These are phyloP conservation scores for Plasmodiophora brassicae DNA, from an alignment of 208 protist species.

Conservation along the genomic window DNA sequence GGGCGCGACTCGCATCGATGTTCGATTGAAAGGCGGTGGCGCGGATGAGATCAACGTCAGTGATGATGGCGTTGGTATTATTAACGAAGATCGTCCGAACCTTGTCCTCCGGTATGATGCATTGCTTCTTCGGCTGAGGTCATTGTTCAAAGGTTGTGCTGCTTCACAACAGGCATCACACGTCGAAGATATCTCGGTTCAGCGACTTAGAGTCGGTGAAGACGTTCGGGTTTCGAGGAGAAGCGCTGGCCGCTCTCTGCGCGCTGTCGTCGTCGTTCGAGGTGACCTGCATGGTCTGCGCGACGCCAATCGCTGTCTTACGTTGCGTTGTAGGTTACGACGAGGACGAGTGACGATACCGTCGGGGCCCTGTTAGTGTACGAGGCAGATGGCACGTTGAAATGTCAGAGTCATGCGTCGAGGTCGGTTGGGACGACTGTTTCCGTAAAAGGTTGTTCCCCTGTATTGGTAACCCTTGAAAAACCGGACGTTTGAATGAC, in stretches of 20 bases:
- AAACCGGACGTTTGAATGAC: neutral
- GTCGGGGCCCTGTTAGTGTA: constrained; percentile 46
- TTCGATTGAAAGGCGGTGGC: constrained; percentile 55
- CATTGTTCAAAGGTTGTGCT: neutral
- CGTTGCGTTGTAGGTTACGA: constrained; percentile 17
- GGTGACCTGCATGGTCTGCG: neutral
- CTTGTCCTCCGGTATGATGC: constrained; percentile 37
- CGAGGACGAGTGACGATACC: constrained; percentile 33
- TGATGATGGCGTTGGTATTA: constrained; percentile 63
- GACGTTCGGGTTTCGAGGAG: constrained; percentile 67
- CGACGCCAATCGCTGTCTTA: neutral
- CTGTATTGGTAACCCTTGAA: neutral
- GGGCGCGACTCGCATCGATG: constrained; percentile 56
- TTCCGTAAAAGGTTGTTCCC: neutral
- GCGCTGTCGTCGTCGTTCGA: constrained; percentile 36
- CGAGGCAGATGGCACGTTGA: constrained; percentile 6
- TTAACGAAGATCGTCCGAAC: constrained; percentile 34
- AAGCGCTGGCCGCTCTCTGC: constrained; percentile 59
- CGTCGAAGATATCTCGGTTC: constrained; percentile 60
- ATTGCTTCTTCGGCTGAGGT: neutral
- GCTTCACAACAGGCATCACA: constrained; percentile 56
- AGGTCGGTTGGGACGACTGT: constrained; percentile 49
- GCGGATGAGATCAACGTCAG: constrained; percentile 53
- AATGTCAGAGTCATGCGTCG: neutral
- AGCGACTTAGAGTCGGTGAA: constrained; percentile 52